Base-by-base conservation (phyloP, 2,329 filamentous ascomycete species). In the Aspergillus calidoustus region DNA sequence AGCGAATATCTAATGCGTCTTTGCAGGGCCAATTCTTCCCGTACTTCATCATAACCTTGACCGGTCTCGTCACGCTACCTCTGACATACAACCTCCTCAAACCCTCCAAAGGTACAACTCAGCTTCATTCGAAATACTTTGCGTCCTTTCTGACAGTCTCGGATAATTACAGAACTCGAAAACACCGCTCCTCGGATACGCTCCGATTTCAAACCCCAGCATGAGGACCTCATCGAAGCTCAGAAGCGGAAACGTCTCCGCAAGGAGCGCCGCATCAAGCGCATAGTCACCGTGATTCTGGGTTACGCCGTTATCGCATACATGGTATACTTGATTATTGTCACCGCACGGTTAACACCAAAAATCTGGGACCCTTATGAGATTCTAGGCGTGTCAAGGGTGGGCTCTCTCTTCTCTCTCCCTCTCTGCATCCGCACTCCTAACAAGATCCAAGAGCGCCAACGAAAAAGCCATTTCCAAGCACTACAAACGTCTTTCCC, bases 281-380 rank as follows among this genome's bases (percentile, higher is more conserved):
- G 95, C 71, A 89, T 89, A 59, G 77, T 95, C 63, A 86, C 91
- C 25, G 92, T 92, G 58, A 72, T 92, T 51, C 72, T 86, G 31
- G 95, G 94, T 67, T 98, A 93, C 89, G 83, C 86, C 31, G 76
- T 93, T 64, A 97, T 98, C 82, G 91, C 84, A 53, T 91, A 89
- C 77, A 98, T 98, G 92, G 82, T 91, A 30, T 99, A 98, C 77
- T 84, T 99, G 63, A 97, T 98, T 74, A 76, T 89, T 63, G 89
- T 91, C 54, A 95, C 93, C 59, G 87, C 91, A 69, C 86, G 86
- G 60, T 87, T 87, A 1, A 79, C 84, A 31, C 85, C 88, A 52
- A 92, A 95, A 80, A 85, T 97, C 60, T 99, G 94, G 91, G 96
- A 99, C 79, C 95, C 95, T 1, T 99, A 98, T 80, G 91, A 96